Conservation (phyloP, 1,284 basidiomycete species). For the Melampsora larici-populina region DNA sequence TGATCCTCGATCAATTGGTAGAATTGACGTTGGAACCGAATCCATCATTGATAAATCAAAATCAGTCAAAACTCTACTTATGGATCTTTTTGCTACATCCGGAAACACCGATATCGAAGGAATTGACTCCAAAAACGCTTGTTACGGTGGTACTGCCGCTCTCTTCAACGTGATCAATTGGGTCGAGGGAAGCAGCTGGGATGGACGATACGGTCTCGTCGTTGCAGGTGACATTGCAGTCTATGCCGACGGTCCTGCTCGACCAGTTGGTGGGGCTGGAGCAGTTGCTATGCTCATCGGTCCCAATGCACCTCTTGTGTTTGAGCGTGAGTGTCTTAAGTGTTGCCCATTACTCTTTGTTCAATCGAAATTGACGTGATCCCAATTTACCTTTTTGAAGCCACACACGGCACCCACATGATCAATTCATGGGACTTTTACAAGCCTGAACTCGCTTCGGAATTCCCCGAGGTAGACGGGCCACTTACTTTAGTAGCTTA, state of each 20-base stretch:
- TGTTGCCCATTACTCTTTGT: too few relatives aligned
- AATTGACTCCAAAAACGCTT: slow-evolving; percentile 98
- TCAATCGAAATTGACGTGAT: too few relatives aligned
- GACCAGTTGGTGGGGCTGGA: slow-evolving; percentile 95
- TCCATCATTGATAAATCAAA: slow-evolving; percentile 99
- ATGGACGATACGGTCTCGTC: slow-evolving; percentile 95
- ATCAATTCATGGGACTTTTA: slow-evolving; percentile 97
- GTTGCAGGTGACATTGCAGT: slow-evolving; percentile 97
- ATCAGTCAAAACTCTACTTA: slow-evolving; percentile 95
- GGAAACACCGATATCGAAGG: slow-evolving; percentile 98
- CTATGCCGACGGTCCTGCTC: slow-evolving; percentile 91
- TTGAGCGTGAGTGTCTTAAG: slow-evolving; percentile 73
- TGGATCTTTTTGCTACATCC: slow-evolving; percentile 88
- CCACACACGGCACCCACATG: slow-evolving; percentile 95
- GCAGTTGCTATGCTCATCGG: slow-evolving; percentile 92
- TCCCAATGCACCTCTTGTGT: slow-evolving; percentile 86
- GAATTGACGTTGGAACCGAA: slow-evolving; percentile 96
- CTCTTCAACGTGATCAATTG: slow-evolving; percentile 90
- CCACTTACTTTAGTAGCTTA: slow-evolving; percentile 95
- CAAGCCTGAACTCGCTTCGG: slow-evolving; percentile 87
- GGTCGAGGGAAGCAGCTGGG: slow-evolving; percentile 96
- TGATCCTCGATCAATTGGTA: slow-evolving; percentile 92
- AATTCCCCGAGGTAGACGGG: slow-evolving; percentile 96
- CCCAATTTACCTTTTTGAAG: slow-evolving; percentile 56
- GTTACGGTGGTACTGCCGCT: slow-evolving; percentile 96